Evolutionary conservation across 1,284 basidiomycete species (phyloP), one percentile per base, ranked within the genome.

Genomic region (Apiotrichum mycotoxinovorans): DNA sequence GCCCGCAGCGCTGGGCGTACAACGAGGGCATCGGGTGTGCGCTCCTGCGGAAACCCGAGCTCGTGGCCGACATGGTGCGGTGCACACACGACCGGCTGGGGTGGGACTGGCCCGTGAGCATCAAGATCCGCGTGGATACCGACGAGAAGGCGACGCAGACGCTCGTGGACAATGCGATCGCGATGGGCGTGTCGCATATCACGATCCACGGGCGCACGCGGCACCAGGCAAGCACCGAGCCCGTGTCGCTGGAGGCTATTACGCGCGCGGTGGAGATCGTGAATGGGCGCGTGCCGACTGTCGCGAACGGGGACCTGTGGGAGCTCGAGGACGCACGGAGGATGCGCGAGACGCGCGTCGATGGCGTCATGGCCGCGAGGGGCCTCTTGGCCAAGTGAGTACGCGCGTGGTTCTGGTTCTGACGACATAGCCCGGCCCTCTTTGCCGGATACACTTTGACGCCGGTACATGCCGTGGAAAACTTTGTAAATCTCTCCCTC

Each of bases 281-380:
- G 0, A 76, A 77, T 26, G 81, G 81, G 0, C 63, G 74, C 40
- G 79, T 84, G 1, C 83, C 83, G 0, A 74, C 79, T 27, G 79
- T 83, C 0, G 83, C 81, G 0, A 84, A 84, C 60, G 83, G 83
- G 0, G 83, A 84, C 64, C 73, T 83, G 3, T 85, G 83, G 79
- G 77, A 74, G 11, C 63, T 77, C 14, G 66, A 69, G 18, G 83
- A 84, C 53, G 82, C 79, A 4, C 60, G 69, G 9, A 65, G 59
- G 35, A 81, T 81, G 66, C 64, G 82, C n/a, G 67, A 70, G 49
- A 82, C 80, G 0, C 80, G 80, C 0, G 82, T 80, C 0, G 66
- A 77, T 20, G 83, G 81, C 2, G 82, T 82, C 2, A 85, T 85
- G 83, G 82, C 79, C 49, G 83, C 83, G 0, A 64, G 83, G 5